Conservation (phyloP, 305 asterid species). For the Vinca major region DNA sequence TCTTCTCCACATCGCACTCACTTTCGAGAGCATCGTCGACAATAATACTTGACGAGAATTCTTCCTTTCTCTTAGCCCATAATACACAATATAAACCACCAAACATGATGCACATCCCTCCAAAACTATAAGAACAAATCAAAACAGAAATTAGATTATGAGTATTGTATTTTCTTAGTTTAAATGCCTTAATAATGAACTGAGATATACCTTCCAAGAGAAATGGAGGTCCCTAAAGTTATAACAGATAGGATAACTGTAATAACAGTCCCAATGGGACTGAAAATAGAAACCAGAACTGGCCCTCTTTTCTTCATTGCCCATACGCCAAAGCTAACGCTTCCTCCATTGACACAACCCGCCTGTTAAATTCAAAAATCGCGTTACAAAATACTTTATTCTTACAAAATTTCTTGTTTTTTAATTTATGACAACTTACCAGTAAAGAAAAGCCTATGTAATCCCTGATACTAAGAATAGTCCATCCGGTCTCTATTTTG, state of each 20-base stretch:
- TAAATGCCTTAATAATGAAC: not conserved
- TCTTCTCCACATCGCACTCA: constrained; percentile 59
- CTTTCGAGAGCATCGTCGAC: constrained; percentile 16
- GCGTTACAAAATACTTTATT: no score
- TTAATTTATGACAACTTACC: constrained; percentile 25
- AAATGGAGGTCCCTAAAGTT: constrained; percentile 42
- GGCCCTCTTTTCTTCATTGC: constrained; percentile 94
- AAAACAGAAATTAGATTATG: not conserved
- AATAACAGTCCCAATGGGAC: constrained; percentile 68
- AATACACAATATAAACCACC: constrained; percentile 65
- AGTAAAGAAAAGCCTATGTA: constrained; percentile 44
- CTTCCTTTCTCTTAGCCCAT: constrained; percentile 82
- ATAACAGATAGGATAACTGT: constrained; percentile 49
- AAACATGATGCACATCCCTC: constrained; percentile 79
- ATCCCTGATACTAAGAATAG: constrained; percentile 30
- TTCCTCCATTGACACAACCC: constrained; percentile 60
- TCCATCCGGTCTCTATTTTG: constrained; percentile 43
- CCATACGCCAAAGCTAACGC: constrained; percentile 72
- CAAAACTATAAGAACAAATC: constrained; percentile 33
- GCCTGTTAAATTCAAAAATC: constrained; percentile 32
- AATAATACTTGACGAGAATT: constrained; percentile 3
- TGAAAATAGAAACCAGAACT: constrained; percentile 70
- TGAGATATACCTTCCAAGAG: constrained; percentile 51
- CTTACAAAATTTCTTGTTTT: not conserved
- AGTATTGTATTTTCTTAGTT: no score